These are phyloP conservation scores for Thraustochytrium striatum DNA, from an alignment of 352 stramenopile species.

Conservation along the genomic window DNA sequence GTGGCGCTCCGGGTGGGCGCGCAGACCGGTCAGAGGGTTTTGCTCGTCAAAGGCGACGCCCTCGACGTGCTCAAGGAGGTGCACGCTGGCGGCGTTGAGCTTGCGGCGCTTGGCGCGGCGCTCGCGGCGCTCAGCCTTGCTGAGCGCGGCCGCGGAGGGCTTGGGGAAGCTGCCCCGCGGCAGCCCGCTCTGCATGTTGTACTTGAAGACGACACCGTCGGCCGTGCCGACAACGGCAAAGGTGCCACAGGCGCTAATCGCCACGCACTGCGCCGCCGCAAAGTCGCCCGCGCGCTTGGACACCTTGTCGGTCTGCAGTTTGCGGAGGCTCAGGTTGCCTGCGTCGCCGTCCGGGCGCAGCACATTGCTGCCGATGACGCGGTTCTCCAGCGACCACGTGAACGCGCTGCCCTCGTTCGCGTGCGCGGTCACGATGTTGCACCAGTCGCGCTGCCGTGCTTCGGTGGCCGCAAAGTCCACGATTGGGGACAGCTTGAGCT, in stretches of 20 bases:
- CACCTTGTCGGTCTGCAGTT: constrained; percentile 27
- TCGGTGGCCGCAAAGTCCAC: constrained; percentile 82
- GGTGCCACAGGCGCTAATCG: constrained; percentile 82
- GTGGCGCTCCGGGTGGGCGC: constrained; percentile 59
- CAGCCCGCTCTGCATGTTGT: constrained; percentile 91
- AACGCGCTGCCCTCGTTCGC: constrained; percentile 83
- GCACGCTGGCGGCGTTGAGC: constrained; percentile 25
- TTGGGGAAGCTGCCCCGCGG: constrained; percentile 80
- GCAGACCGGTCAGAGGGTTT: neutral
- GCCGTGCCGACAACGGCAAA: constrained; percentile 85
- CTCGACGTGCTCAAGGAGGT: constrained; percentile 24
- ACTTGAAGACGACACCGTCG: constrained; percentile 84
- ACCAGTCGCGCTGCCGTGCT: constrained; percentile 76
- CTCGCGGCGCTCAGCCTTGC: constrained; percentile 3
- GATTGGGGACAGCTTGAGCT: constrained; percentile 84
- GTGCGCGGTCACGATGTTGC: constrained; percentile 91
- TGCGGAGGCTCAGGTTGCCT: constrained; percentile 4
- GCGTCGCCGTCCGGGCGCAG: constrained; percentile 57
- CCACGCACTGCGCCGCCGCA: constrained; percentile 60
- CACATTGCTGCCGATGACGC: constrained; percentile 84
- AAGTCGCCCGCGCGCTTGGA: constrained; percentile 57
- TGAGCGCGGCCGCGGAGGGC: constrained; percentile 1
- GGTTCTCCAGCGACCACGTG: constrained; percentile 84
- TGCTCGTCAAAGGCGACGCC: neutral
- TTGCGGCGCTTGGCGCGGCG: constrained; percentile 4